phyloP scores from a whole-genome alignment of 306 rosid species.

The Parietaria judaica region DNA sequence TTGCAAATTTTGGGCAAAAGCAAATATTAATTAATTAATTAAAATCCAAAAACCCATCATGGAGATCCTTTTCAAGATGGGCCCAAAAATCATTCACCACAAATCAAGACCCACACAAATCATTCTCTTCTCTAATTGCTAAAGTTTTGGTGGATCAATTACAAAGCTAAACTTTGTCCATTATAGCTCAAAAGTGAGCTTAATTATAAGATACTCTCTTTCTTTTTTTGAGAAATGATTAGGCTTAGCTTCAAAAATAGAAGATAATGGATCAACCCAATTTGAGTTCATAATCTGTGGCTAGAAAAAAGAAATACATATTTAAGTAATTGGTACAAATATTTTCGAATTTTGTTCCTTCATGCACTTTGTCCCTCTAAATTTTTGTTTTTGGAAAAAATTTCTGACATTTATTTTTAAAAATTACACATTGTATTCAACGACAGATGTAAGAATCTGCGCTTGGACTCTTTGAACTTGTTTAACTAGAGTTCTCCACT shows the following conservation, averaged over 20 bases:
- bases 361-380: no score
- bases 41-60: no score
- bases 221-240: not conserved
- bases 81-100: not conserved
- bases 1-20: not conserved
- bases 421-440: no score
- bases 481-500: no score
- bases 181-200: not conserved
- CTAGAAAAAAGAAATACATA: not conserved
- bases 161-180: not conserved
- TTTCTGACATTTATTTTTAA: no score
- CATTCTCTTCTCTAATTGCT: not conserved
- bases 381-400: no score
- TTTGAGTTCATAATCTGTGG: not conserved
- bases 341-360: no score
- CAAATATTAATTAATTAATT: not conserved
- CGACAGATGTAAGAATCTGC: no score
- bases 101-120: constrained; percentile 4
- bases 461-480: no score
- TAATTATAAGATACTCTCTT: not conserved
- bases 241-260: not conserved
- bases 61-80: not conserved
- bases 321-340: no score
- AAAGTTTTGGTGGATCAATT: not conserved
- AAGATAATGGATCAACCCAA: not conserved